Conservation (phyloP, 805 yeast genomes). For the Candida multigemmis region DNA sequence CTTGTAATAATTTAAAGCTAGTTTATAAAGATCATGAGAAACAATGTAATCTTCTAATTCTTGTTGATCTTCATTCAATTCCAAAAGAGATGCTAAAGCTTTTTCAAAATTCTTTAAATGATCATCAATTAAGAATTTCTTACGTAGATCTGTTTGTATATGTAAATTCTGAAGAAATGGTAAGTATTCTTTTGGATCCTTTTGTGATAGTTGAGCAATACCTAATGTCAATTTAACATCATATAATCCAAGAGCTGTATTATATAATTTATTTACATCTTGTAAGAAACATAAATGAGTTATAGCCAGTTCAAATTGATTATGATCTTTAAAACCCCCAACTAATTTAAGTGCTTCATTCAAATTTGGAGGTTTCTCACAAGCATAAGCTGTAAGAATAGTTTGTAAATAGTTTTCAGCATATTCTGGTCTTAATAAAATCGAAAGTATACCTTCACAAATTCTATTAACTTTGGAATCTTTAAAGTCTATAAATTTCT, state of each 20-base stretch:
- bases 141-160: constrained; percentile 55
- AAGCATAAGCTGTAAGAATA: constrained; percentile 84
- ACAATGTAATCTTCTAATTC: constrained; percentile 66
- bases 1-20: constrained; percentile 56
- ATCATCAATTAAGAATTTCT: constrained; percentile 72
- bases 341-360: constrained; percentile 64
- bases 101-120: constrained; percentile 56
- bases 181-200: constrained; percentile 93
- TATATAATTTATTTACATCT: constrained; percentile 78
- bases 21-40: constrained; percentile 58
- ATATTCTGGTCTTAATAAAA: constrained; percentile 43
- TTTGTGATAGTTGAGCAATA: constrained; percentile 94
- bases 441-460: constrained; percentile 60
- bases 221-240: constrained; percentile 71
- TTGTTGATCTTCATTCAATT: constrained; percentile 25
- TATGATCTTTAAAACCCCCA: constrained; percentile 37
- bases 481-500: constrained; percentile 23
- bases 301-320: constrained; percentile 47
- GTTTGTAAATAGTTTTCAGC: constrained; percentile 59
- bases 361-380: constrained; percentile 81
- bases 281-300: constrained; percentile 84
- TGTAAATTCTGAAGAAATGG: constrained; percentile 83
- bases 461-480: constrained; percentile 64
- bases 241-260: constrained; percentile 72
- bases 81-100: constrained; percentile 61